These are phyloP conservation scores for Ascochyta lentis DNA, from an alignment of 2,329 filamentous ascomycete species.

Conservation along the genomic window DNA sequence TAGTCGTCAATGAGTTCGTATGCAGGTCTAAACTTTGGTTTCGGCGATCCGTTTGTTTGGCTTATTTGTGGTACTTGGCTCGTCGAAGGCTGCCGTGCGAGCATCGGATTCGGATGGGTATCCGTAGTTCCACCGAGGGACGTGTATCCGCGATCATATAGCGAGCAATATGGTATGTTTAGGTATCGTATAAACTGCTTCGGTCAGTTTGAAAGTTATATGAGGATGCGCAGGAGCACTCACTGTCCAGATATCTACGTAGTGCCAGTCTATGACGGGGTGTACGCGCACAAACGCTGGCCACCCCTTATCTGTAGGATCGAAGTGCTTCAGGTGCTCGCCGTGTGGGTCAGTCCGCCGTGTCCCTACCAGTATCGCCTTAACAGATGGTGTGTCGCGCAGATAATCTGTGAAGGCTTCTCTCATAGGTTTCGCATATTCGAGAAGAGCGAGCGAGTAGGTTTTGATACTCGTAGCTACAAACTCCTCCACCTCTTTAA, in stretches of 20 bases:
- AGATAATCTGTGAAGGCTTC: slow-evolving; percentile 81
- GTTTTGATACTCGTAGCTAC: slow-evolving; percentile 68
- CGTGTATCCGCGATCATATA: slow-evolving; percentile 92
- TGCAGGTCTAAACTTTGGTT: slow-evolving; percentile 46
- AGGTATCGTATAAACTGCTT: slow-evolving; percentile 78
- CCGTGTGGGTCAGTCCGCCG: slow-evolving; percentile 92
- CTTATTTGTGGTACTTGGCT: slow-evolving; percentile 22
- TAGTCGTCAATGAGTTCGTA: slow-evolving; percentile 51
- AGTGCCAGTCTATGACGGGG: slow-evolving; percentile 97
- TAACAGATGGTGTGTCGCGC: slow-evolving; percentile 66
- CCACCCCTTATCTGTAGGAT: slow-evolving; percentile 88
- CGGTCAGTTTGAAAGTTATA: neutral
- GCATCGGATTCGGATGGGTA: slow-evolving; percentile 84
- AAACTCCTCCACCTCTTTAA: slow-evolving; percentile 85
- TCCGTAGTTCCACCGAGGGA: slow-evolving; percentile 89
- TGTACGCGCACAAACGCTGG: slow-evolving; percentile 91
- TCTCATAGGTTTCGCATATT: slow-evolving; percentile 81
- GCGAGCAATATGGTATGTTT: slow-evolving; percentile 78
- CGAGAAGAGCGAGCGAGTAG: slow-evolving; percentile 78
- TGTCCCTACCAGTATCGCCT: slow-evolving; percentile 86
- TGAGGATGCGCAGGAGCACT: slow-evolving; percentile 49
- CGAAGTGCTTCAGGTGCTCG: slow-evolving; percentile 77
- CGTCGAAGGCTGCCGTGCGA: slow-evolving; percentile 37
- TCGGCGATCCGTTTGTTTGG: slow-evolving; percentile 23
- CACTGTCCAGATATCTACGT: slow-evolving; percentile 91